Conservation (phyloP, 176 grass and related monocot species). For the Oropetium thomaeum region DNA sequence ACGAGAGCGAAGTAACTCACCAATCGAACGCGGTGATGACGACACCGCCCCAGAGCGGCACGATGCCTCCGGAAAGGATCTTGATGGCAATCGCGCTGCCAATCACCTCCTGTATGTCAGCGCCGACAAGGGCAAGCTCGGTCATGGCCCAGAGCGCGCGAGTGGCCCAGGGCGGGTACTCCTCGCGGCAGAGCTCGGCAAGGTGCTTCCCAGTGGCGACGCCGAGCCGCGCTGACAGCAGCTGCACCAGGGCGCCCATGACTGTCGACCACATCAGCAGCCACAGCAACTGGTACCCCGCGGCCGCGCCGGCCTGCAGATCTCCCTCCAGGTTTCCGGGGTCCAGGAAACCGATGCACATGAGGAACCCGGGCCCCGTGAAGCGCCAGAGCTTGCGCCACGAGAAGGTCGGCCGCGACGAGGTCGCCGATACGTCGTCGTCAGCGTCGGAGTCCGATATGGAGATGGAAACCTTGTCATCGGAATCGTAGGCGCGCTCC, state of each 20-base stretch:
- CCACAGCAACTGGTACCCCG: conserved; percentile 83
- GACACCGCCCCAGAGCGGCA: conserved; percentile 87
- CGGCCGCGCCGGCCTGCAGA: conserved; percentile 84
- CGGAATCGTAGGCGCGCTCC: conserved; percentile 84
- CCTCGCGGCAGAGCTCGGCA: conserved; percentile 82
- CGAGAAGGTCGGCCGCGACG: conserved; percentile 56
- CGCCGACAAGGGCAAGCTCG: conserved; percentile 77
- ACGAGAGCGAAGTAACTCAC: conserved; percentile 29
- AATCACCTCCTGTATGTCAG: conserved; percentile 96
- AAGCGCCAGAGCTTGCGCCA: conserved; percentile 93
- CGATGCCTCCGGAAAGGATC: conserved; percentile 62
- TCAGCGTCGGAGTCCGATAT: conserved; percentile 51
- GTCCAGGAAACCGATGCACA: conserved; percentile 95
- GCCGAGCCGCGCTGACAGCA: conserved; percentile 76
- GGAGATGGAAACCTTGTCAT: conserved; percentile 69
- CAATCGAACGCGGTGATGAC: conserved; percentile 86
- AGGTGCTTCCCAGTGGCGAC: conserved; percentile 83
- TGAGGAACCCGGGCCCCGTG: conserved; percentile 82
- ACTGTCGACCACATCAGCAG: conserved; percentile 81
- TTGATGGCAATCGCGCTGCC: conserved; percentile 94
- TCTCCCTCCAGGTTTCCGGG: conserved; percentile 89
- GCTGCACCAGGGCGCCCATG: conserved; percentile 81
- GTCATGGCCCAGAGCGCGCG: conserved; percentile 78
- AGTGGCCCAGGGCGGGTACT: conserved; percentile 74
- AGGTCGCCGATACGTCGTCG: neutral